phyloP scores from a whole-genome alignment of 805 yeast species.

The Ogataea polymorpha region DNA sequence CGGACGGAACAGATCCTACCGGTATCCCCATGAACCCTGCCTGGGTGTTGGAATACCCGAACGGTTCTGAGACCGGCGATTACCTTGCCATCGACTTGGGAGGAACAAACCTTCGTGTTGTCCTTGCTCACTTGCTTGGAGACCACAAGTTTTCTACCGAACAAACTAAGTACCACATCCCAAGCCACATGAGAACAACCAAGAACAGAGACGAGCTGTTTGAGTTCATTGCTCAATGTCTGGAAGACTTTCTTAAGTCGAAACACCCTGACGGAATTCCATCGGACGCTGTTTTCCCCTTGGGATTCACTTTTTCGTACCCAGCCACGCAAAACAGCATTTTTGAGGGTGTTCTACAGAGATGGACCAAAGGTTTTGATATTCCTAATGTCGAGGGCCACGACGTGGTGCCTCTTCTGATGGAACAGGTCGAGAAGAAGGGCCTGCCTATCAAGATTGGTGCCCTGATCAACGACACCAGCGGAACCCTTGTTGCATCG shows the following conservation, averaged over 20 bases:
- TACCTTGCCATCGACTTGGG: slow-evolving; percentile 60
- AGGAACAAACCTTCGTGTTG: slow-evolving; percentile 61
- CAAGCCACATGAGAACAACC: slow-evolving; percentile 77
- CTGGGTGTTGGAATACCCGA: slow-evolving; percentile 60
- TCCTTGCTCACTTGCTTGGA: slow-evolving; percentile 56
- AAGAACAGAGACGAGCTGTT: slow-evolving; percentile 70
- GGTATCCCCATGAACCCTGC: slow-evolving; percentile 62
- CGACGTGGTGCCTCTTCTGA: slow-evolving; percentile 91
- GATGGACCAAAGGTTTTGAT: slow-evolving; percentile 99
- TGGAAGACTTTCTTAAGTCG: slow-evolving; percentile 67
- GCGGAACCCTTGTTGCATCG: slow-evolving; percentile 96
- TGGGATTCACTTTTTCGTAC: slow-evolving; percentile 96
- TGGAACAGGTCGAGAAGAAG: slow-evolving; percentile 62
- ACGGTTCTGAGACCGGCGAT: slow-evolving; percentile 57
- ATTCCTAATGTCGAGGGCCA: slow-evolving; percentile 93
- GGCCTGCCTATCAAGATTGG: slow-evolving; percentile 83
- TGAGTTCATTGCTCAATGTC: slow-evolving; percentile 83
- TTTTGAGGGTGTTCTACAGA: slow-evolving; percentile 83
- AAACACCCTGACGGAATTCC: slow-evolving; percentile 68
- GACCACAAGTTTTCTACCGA: slow-evolving; percentile 79
- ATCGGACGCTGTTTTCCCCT: slow-evolving; percentile 54
- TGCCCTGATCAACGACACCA: slow-evolving; percentile 94
- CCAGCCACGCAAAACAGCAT: slow-evolving; percentile 84
- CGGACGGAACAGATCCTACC: slow-evolving; percentile 42
- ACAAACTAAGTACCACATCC: slow-evolving; percentile 85